Conservation (phyloP, 768 basidiomycete genomes). For the Pulveroboletus sp. region DNA sequence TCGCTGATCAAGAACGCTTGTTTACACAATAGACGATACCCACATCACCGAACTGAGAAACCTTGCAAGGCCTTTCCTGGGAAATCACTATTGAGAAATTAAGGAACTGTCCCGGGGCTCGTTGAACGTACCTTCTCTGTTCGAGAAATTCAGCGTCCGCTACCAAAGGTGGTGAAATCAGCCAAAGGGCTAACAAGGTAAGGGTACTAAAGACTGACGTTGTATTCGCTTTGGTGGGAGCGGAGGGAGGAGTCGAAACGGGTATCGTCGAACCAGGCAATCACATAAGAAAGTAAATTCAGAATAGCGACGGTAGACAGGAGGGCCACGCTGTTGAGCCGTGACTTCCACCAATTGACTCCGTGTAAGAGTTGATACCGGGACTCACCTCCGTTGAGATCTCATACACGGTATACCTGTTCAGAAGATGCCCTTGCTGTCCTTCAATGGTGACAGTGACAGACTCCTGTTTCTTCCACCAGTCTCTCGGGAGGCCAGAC, state of each 20-base stretch:
- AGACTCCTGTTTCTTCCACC: constrained; percentile 82
- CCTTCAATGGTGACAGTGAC: constrained; percentile 72
- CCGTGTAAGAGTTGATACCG: constrained; percentile 1
- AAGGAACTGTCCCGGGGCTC: not conserved
- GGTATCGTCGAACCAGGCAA: constrained; percentile 78
- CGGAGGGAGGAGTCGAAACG: constrained; percentile 83
- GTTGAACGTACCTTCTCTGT: constrained; percentile 62
- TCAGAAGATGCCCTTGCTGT: constrained; percentile 89
- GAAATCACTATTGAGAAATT: not conserved
- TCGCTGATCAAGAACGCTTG: not conserved
- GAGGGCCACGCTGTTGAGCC: constrained; percentile 48
- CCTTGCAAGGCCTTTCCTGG: constrained; percentile 73
- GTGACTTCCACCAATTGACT: constrained; percentile 6
- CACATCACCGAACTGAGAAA: constrained; percentile 78
- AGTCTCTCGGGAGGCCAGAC: constrained; percentile 68
- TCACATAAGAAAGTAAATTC: constrained; percentile 94
- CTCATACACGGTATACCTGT: constrained; percentile 82
- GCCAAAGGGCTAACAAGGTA: not conserved
- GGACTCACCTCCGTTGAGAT: constrained; percentile 69
- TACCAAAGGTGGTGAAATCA: constrained; percentile 25
- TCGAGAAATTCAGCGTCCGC: constrained; percentile 91
- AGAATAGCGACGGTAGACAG: constrained; percentile 84
- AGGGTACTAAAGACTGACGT: constrained; percentile 46
- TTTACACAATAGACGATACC: constrained; percentile 22
- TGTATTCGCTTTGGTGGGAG: constrained; percentile 92